These are phyloP conservation scores for Gypsophila paniculata DNA, from an alignment of 179 eudicot species.

Conservation along the genomic window DNA sequence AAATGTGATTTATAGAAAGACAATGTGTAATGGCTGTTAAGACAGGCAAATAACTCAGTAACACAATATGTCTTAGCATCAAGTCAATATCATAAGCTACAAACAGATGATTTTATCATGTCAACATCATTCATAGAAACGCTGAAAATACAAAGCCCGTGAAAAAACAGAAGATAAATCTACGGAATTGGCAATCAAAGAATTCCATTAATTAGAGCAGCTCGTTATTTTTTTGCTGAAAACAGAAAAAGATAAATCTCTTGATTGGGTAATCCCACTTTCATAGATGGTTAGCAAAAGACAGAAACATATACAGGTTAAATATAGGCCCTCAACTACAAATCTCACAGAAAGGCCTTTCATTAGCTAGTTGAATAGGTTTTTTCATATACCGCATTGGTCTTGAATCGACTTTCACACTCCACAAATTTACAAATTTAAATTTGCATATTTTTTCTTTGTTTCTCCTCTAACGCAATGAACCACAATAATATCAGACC, in stretches of 20 bases:
- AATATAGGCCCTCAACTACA: no score
- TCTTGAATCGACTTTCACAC: neutral
- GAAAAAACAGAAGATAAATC: neutral
- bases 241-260: no score
- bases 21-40: neutral
- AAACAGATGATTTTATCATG: neutral
- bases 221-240: no score
- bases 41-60: conserved; percentile 13
- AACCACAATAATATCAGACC: neutral
- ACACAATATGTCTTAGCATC: neutral
- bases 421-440: neutral
- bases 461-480: neutral
- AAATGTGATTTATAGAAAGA: neutral
- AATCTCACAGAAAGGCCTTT: no score
- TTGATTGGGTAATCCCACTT: no score
- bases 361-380: no score
- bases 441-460: neutral
- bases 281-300: no score
- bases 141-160: neutral
- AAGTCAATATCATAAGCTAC: neutral
- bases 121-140: neutral
- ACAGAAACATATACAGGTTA: no score
- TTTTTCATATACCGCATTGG: no score
- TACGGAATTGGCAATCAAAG: no score
- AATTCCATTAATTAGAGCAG: no score